Conservation (phyloP, 441 rosid species). For the Theobroma grandiflorum region DNA sequence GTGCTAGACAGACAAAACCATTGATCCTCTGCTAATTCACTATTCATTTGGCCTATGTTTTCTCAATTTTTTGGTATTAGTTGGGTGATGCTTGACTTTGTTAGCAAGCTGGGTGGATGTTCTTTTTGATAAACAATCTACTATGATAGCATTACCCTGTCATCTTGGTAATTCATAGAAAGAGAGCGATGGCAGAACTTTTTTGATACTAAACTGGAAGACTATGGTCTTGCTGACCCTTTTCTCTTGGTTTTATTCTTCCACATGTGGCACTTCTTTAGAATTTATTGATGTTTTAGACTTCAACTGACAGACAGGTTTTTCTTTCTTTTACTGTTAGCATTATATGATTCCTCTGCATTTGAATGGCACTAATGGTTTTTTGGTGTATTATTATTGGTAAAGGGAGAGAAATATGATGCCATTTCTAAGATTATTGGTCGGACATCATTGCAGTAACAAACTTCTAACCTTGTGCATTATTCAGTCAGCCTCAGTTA, state of each 20-base stretch:
- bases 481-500: background rate
- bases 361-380: background rate
- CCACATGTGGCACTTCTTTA: background rate
- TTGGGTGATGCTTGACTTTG: background rate
- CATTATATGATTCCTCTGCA: background rate
- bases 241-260: background rate
- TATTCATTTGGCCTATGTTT: background rate
- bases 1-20: background rate
- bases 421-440: conserved; percentile 1
- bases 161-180: background rate
- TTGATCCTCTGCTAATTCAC: background rate
- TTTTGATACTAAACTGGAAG: background rate
- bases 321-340: background rate
- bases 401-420: background rate
- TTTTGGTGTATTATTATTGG: background rate
- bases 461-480: background rate
- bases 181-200: background rate
- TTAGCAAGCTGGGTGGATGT: background rate
- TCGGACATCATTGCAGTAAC: background rate
- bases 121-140: background rate
- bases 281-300: conserved; percentile 10
- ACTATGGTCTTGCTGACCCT: background rate
- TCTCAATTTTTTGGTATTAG: conserved; percentile 2
- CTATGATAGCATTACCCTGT: background rate
- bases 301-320: background rate